A percentile compares a stretch with the other conserved stretches of the same genome.
These are phyloP conservation scores for Gossypium raimondii DNA, from an alignment of 345 rosid species.

Conservation along the genomic window DNA sequence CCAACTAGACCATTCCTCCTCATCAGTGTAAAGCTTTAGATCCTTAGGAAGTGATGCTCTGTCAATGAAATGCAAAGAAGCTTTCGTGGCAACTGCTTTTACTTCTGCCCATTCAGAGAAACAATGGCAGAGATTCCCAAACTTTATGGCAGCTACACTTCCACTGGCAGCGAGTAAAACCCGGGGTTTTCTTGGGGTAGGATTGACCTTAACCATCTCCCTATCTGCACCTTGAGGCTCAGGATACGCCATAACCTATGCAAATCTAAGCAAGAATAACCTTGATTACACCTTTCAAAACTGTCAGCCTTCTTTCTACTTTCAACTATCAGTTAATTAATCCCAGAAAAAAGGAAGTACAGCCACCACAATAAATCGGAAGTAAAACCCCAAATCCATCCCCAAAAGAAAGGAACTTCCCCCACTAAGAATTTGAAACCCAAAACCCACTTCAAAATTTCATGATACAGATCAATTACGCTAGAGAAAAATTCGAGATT, in stretches of 20 bases:
- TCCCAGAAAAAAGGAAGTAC: background rate
- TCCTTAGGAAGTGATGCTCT: conserved; percentile 65
- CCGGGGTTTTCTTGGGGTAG: conserved; percentile 46
- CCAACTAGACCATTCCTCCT: conserved; percentile 93
- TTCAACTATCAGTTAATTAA: background rate
- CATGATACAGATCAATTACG: background rate
- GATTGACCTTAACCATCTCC: conserved; percentile 31
- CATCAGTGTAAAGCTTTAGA: conserved; percentile 72
- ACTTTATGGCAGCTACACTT: conserved; percentile 89
- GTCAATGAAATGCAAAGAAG: conserved; percentile 83
- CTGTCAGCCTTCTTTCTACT: background rate
- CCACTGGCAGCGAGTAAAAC: conserved; percentile 86
- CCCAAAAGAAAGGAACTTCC: background rate
- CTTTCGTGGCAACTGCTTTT: conserved; percentile 67
- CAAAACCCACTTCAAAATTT: conserved; percentile 7
- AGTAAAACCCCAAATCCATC: background rate
- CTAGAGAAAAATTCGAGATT: background rate
- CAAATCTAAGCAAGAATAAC: background rate
- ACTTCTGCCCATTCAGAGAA: conserved; percentile 93
- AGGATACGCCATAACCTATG: conserved; percentile 13
- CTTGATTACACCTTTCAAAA: background rate
- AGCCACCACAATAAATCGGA: background rate
- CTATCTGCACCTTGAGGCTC: conserved; percentile 16
- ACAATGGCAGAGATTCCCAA: conserved; percentile 80
- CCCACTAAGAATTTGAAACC: background rate